Conservation (phyloP, 2,329 filamentous ascomycete genomes). For the Ophiostoma triangulosporum region DNA sequence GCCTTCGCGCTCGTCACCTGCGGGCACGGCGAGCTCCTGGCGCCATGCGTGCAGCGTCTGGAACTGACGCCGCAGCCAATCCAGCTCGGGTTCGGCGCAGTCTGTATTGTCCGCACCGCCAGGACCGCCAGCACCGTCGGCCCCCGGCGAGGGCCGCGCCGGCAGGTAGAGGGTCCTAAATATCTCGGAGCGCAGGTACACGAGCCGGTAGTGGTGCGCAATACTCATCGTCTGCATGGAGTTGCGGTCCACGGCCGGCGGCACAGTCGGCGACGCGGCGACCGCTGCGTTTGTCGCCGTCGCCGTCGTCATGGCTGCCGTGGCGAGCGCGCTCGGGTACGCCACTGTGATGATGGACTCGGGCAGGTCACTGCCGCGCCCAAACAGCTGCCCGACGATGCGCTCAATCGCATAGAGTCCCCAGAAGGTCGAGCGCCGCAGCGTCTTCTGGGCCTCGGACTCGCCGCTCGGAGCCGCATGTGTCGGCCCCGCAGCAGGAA, state of each 20-base stretch:
- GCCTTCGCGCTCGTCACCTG: slow-evolving; percentile 8
- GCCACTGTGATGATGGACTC: slow-evolving; percentile 24
- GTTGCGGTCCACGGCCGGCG: slow-evolving; percentile 8
- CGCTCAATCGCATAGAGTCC: slow-evolving; percentile 24
- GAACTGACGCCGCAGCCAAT: slow-evolving; percentile 11
- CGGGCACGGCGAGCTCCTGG: slow-evolving; percentile 9
- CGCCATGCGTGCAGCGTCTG: slow-evolving; percentile 11
- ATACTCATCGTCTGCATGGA: slow-evolving; percentile 17
- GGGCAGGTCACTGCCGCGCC: slow-evolving; percentile 23
- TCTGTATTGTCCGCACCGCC: background rate
- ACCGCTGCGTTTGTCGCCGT: background rate
- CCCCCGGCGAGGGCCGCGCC: slow-evolving; percentile 1
- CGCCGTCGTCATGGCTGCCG: background rate
- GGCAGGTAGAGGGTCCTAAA: slow-evolving; percentile 17
- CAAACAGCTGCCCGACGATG: slow-evolving; percentile 24
- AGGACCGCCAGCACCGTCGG: background rate
- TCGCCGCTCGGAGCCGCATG: background rate
- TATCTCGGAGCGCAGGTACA: slow-evolving; percentile 24
- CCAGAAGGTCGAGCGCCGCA: slow-evolving; percentile 20
- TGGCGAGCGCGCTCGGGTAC: slow-evolving; percentile 16
- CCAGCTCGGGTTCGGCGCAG: background rate
- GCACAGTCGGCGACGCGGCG: background rate
- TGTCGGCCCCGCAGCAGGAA: background rate
- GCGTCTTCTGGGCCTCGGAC: slow-evolving; percentile 6
- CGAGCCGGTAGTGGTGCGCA: slow-evolving; percentile 23